Conservation (phyloP, 73 alveolate species). For the Paramecium biaurelia region DNA sequence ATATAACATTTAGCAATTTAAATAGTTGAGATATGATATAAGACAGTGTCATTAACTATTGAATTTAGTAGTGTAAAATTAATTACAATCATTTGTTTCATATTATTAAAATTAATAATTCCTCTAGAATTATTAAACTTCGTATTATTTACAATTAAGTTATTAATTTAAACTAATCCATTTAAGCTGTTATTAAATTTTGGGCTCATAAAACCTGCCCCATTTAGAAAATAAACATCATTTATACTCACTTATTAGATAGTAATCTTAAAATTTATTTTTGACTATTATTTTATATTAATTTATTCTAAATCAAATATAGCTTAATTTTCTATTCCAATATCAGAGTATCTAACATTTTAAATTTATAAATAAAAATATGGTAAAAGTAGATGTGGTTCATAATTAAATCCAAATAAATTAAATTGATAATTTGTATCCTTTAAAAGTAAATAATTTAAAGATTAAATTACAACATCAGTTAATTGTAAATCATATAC, state of each 20-base stretch:
- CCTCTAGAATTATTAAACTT: background rate
- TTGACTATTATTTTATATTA: background rate
- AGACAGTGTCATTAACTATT: background rate
- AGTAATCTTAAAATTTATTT: background rate
- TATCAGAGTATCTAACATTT: background rate
- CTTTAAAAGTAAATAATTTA: background rate
- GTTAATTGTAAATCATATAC: background rate
- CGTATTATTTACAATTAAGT: background rate
- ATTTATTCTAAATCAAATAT: background rate
- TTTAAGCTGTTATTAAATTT: background rate
- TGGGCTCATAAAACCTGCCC: background rate
- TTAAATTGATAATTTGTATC: background rate
- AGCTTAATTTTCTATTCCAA: background rate
- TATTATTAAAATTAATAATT: background rate
- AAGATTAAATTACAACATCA: background rate
- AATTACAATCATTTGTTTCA: background rate
- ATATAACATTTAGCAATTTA: background rate
- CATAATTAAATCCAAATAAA: background rate
- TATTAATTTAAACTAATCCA: background rate
- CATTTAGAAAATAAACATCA: background rate
- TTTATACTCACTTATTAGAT: background rate
- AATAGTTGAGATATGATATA: background rate
- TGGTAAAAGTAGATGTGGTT: background rate
- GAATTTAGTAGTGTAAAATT: background rate
- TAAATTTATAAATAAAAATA: background rate